Percentiles rank a stretch among this genome's conserved stretches.
These are phyloP conservation scores for Daldinia grandis DNA, from an alignment of 495 filamentous ascomycete species.

Conservation along the genomic window DNA sequence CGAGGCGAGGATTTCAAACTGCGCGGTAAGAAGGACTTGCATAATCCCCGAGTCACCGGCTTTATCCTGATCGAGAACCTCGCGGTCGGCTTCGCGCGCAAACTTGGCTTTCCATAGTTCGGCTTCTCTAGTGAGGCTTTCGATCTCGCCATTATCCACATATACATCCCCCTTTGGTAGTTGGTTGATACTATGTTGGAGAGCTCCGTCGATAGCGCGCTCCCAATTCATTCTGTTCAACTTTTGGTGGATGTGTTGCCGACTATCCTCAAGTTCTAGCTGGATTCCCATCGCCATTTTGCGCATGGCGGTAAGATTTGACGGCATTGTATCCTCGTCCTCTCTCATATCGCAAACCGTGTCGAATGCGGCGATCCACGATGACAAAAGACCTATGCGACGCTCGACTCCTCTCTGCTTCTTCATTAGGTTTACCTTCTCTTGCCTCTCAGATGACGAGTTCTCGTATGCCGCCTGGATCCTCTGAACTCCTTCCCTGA, in stretches of 20 bases:
- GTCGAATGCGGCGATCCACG: constrained; percentile 95
- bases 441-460: constrained; percentile 77
- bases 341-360: constrained; percentile 75
- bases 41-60: constrained; percentile 77
- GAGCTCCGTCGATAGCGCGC: constrained; percentile 80
- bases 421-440: constrained; percentile 81
- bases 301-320: constrained; percentile 76
- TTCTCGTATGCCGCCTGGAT: constrained; percentile 87
- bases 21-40: constrained; percentile 84
- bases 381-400: constrained; percentile 80
- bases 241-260: constrained; percentile 87
- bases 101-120: constrained; percentile 83
- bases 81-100: constrained; percentile 79
- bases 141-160: constrained; percentile 73
- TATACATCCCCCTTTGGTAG: constrained; percentile 75
- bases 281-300: constrained; percentile 88
- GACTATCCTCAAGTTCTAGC: constrained; percentile 84
- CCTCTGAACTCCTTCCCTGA: constrained; percentile 82
- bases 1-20: constrained; percentile 88
- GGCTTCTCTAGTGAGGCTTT: constrained; percentile 78
- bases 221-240: constrained; percentile 86
- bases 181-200: constrained; percentile 84
- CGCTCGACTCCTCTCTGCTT: constrained; percentile 84
- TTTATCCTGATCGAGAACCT: constrained; percentile 86
- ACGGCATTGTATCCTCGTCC: constrained; percentile 69